Evolutionary conservation across 139 green algal species (phyloP).

Genomic region (Zygnema cylindricum): DNA sequence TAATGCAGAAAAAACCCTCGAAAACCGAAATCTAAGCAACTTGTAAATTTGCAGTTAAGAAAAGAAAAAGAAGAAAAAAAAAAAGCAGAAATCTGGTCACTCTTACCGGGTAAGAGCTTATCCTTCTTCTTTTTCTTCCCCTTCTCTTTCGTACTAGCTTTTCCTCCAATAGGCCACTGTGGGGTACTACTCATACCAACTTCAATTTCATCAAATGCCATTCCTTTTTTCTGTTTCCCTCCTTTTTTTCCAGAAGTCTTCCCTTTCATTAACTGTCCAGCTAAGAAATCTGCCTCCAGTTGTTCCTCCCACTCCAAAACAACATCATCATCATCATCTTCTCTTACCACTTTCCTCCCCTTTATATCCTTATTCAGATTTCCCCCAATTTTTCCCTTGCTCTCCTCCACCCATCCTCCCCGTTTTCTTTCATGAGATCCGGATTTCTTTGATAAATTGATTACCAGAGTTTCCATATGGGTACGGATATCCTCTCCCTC

Average conservation of each 20-base stretch:
- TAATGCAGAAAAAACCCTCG: neutral
- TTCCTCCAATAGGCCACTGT: neutral
- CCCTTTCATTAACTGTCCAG: too few relatives aligned
- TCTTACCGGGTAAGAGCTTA: neutral
- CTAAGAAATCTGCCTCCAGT: neutral
- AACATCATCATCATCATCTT: neutral
- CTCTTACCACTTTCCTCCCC: neutral
- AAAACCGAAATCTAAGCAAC: neutral
- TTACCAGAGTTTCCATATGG: too few relatives aligned
- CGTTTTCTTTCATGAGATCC: neutral
- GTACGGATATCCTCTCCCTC: neutral
- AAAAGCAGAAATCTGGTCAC: neutral
- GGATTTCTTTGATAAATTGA: neutral
- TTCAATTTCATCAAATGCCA: neutral
- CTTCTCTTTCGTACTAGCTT: neutral
- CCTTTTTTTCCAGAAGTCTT: neutral
- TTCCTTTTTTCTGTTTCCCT: neutral
- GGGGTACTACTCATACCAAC: neutral
- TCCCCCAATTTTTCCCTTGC: neutral
- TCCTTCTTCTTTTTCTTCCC: neutral
- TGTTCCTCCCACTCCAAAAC: conserved; percentile 10
- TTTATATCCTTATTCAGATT: neutral
- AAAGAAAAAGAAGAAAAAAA: too few relatives aligned
- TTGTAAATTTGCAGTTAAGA: too few relatives aligned
- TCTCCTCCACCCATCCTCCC: neutral